phyloP scores from a whole-genome alignment of 805 yeast species.

The Candida palmyrensis region DNA sequence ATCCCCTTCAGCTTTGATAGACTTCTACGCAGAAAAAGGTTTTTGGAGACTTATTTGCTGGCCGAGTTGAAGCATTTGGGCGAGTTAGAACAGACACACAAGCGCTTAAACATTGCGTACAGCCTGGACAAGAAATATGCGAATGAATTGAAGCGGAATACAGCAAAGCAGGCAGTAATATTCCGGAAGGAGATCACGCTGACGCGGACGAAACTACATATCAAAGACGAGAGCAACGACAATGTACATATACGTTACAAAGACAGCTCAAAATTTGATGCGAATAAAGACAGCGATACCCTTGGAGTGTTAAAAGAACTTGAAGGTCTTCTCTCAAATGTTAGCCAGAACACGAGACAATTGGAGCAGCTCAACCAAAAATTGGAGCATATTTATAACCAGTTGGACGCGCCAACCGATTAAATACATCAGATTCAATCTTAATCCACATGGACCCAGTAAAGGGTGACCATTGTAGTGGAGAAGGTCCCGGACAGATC shows the following conservation, averaged over 20 bases:
- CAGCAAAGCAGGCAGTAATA: conserved; percentile 9
- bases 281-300: conserved; percentile 15
- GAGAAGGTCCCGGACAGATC: conserved; percentile 1
- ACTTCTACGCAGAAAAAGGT: conserved; percentile 17
- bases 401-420: too few species aligned
- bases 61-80: conserved; percentile 35
- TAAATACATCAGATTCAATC: too few species aligned
- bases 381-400: conserved; percentile 12
- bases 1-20: conserved; percentile 19
- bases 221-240: conserved; percentile 2
- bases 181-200: conserved; percentile 10
- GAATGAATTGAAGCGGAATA: conserved; percentile 22
- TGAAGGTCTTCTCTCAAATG: conserved; percentile 10
- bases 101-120: conserved; percentile 16
- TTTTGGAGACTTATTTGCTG: conserved; percentile 32
- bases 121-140: conserved; percentile 30
- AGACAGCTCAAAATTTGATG: conserved; percentile 9
- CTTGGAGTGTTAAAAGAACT: conserved; percentile 11
- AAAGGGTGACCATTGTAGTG: conserved; percentile 5
- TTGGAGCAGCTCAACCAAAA: conserved; percentile 10
- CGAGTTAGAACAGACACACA: conserved; percentile 23
- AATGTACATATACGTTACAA: conserved; percentile 1
- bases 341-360: conserved; percentile 10
- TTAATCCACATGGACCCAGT: conserved; percentile 6
- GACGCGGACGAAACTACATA: conserved; percentile 5